Evolutionary conservation across 306 rosid species (phyloP), one percentile per base, ranked within the genome.

Genomic region (Rosa chinensis): DNA sequence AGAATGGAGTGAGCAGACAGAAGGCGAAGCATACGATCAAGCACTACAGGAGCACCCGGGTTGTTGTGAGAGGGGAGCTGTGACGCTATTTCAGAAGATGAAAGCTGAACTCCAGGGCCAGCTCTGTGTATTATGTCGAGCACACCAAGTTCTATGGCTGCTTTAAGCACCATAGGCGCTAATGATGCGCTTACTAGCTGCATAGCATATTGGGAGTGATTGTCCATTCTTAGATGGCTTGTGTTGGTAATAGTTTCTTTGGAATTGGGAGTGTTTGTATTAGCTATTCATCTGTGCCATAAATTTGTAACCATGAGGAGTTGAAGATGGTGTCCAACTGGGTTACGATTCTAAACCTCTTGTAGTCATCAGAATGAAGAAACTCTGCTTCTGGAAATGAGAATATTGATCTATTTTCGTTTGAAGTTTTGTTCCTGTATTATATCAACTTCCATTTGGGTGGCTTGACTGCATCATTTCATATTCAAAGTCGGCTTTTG

Each of bases 51-150:
- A 12, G 81, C 68, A 25, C 66, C 16, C 4, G 37, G 35, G 44
- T 80, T 79, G 73, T 53, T 66, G 4, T 62, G 50, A 25, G 78
- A 47, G 16, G 49, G 56, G 70, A 80, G 72, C 13, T 64, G 61
- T 14, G 79, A 84, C 10, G 83, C 84, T 76, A 83, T 79, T 76
- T 84, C 76, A 59, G 78, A 52, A 55, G 84, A 28, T 3, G 84
- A 72, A 40, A 84, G 72, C 42, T 12, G 59, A 37, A 68, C 73
- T 49, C 73, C 77, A 2, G 72, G 76, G 14, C 84, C 76, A 44
- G 79, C 79, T 64, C 45, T 72, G 17, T 77, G 13, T 5, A 84
- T 53, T 42, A 80, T 84, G 76, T 77, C 82, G 16, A 84, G 52
- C 55, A 80, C 73, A 37, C 82, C 84, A 66, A 79, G 53, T n/a